phyloP scores from a whole-genome alignment of 164 flowering plant species.

The Kalanchoe fedtschenkoi region DNA sequence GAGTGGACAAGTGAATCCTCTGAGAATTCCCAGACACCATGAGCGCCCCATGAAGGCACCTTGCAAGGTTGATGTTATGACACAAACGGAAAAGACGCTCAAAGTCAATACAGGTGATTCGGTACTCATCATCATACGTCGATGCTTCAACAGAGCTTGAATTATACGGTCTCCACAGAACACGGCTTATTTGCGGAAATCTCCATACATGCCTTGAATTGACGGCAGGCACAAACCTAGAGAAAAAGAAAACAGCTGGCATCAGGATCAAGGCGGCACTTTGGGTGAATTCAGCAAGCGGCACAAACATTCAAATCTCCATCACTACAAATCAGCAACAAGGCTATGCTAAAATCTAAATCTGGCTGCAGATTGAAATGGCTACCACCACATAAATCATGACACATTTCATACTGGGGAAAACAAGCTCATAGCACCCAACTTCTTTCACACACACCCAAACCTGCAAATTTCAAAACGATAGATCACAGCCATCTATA shows the following conservation, averaged over 20 bases:
- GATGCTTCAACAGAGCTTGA: neutral
- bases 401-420: neutral
- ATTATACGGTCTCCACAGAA: neutral
- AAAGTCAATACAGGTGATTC: slow-evolving; percentile 26
- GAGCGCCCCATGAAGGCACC: slow-evolving; percentile 46
- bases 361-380: too few species aligned
- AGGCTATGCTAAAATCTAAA: neutral
- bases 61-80: slow-evolving; percentile 27
- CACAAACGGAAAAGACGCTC: slow-evolving; percentile 33
- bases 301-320: neutral
- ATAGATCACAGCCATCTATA: too few species aligned
- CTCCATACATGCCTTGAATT: neutral
- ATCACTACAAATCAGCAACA: neutral
- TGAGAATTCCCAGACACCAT: slow-evolving; percentile 39
- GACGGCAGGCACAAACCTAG: neutral
- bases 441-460: neutral
- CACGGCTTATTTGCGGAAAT: neutral
- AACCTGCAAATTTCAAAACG: neutral
- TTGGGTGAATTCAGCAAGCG: neutral
- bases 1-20: slow-evolving; percentile 32
- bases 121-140: slow-evolving; percentile 12
- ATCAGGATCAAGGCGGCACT: too few species aligned
- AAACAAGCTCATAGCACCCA: too few species aligned
- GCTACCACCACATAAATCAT: too few species aligned
- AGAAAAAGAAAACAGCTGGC: neutral